Evolutionary conservation across 345 rosid species (phyloP), one percentile per base, ranked within the genome.

Genomic region (Lumnitzera racemosa): DNA sequence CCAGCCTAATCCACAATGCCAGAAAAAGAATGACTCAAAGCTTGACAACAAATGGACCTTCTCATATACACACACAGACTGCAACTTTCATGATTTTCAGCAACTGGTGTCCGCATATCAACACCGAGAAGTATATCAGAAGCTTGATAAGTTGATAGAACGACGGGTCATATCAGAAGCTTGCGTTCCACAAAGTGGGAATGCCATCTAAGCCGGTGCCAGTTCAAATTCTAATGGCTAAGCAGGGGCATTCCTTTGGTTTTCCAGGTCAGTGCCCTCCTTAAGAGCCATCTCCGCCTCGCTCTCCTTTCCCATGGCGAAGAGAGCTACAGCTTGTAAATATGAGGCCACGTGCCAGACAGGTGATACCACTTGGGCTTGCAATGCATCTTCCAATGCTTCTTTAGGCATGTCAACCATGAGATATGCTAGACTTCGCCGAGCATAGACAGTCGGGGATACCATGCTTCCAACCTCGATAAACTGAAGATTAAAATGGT

Each of bases 301-400:
- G 13, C 74, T 79, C 71, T 82, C 89, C 84, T 72, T 84, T 75
- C 89, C 91, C 56, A 84, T 70, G 12, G 78, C 68, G 5, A 77
- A 29, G 50, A 83, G 79, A n/a, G 97, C 86, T 13, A 80, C 83
- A 53, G 94, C 83, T 72, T 94, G 96, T 65, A 94, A 84, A 75
- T 94, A 89, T 14, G 95, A 80, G 41, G 99, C 96, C 43, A 89
- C 79, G 49, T 89, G 85, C 96, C 95, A 87, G 47, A 81, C 82
- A 1, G 97, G 91, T 61, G 90, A 85, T 65, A 84, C 76, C 43
- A 81, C 78, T 76, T 94, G 96, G n/a, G 97, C 95, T 75, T 86
- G 94, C 88, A 82, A 77, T 50, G 91, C 91, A 62, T 92, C 95
- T 51, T 68, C 76, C 48, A 89, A 71, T 57, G 94, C 96, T 71